A percentile compares a stretch with the other conserved stretches of the same genome.
Evolutionary conservation across 331 rosid species (phyloP).

Genomic region (Pyrus hybrid): DNA sequence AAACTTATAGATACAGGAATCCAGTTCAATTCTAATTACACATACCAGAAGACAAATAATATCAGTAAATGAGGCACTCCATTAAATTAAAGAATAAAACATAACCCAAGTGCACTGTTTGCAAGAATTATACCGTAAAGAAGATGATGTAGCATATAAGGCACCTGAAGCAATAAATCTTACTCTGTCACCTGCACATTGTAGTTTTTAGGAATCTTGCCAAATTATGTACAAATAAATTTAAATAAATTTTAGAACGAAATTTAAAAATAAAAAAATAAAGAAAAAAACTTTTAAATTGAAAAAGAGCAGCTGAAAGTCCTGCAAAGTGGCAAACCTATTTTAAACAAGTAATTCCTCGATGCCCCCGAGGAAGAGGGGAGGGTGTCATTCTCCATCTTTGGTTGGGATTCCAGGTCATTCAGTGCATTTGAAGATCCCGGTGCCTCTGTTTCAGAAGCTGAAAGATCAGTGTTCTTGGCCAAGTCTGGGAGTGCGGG

Average conservation of each 20-base stretch:
- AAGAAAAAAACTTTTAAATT: background rate
- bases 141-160: constrained; percentile 39
- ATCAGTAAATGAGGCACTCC: background rate
- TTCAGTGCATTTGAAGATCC: constrained; percentile 49
- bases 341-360: constrained; percentile 45
- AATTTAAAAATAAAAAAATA: background rate
- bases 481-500: constrained; percentile 27
- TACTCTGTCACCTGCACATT: constrained; percentile 71
- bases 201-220: constrained; percentile 7
- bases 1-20: background rate
- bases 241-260: background rate
- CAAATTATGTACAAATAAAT: background rate
- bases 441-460: constrained; percentile 54
- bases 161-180: constrained; percentile 47
- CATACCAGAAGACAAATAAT: background rate
- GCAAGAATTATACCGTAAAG: constrained; percentile 46
- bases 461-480: constrained; percentile 38
- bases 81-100: background rate
- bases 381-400: constrained; percentile 48
- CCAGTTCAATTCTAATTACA: background rate
- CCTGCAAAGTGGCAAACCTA: constrained; percentile 30
- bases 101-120: background rate
- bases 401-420: constrained; percentile 59
- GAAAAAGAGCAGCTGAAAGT: constrained; percentile 4
- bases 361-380: constrained; percentile 57